Conservation (phyloP, 2,329 filamentous ascomycete species). For the Curvularia sp. region DNA sequence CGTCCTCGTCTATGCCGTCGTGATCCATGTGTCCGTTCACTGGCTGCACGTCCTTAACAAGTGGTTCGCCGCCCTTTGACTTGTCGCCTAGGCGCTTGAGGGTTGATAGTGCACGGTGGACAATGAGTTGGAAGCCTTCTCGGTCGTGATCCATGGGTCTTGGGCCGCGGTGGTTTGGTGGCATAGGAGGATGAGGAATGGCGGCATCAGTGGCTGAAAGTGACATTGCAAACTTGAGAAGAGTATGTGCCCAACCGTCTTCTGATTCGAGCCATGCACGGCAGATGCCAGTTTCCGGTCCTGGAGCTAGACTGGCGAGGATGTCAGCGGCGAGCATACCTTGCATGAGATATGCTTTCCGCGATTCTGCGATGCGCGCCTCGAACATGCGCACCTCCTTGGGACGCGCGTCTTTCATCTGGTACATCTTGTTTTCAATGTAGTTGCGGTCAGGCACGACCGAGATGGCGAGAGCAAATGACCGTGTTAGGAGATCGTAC, state of each 20-base stretch:
- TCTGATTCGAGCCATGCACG: conserved; percentile 81
- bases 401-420: conserved; percentile 55
- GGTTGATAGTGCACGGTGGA: conserved; percentile 56
- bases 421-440: conserved; percentile 53
- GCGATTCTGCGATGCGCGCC: conserved; percentile 74
- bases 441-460: conserved; percentile 76
- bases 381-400: conserved; percentile 49
- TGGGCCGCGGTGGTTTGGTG: conserved; percentile 41
- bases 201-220: conserved; percentile 54
- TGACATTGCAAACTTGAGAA: conserved; percentile 76
- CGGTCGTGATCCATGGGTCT: conserved; percentile 44
- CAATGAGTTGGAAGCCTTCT: conserved; percentile 50
- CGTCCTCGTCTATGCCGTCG: conserved; percentile 30
- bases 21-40: conserved; percentile 37
- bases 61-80: conserved; percentile 45
- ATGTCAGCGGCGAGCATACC: conserved; percentile 91
- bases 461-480: conserved; percentile 86
- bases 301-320: conserved; percentile 74
- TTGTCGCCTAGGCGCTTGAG: conserved; percentile 57
- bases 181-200: conserved; percentile 36
- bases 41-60: conserved; percentile 40
- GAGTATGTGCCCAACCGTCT: conserved; percentile 81
- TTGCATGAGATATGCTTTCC: conserved; percentile 91
- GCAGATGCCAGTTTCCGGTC: conserved; percentile 74
- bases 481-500: conserved; percentile 81